Conservation (phyloP, 2,329 filamentous ascomycete genomes). For the Hymenoscyphus repandus region DNA sequence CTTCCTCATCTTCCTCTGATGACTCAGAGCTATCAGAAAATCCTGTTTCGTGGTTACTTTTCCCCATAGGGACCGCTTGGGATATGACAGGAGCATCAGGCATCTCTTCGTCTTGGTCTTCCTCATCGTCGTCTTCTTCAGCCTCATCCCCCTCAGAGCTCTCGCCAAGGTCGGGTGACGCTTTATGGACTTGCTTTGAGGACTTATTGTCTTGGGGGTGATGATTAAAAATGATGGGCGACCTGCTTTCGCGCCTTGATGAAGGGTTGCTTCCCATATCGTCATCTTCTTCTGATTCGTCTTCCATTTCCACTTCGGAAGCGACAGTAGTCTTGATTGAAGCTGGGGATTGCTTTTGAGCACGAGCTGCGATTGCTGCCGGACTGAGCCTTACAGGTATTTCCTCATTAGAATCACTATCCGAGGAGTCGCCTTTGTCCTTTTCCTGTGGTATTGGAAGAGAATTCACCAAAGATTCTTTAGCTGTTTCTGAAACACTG, state of each 20-base stretch:
- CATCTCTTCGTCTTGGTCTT: slow-evolving; percentile 1
- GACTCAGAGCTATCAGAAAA: too few species aligned
- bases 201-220: neutral
- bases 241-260: neutral
- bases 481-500: neutral
- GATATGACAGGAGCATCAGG: neutral
- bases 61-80: neutral
- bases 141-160: slow-evolving; percentile 7
- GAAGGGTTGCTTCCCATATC: neutral
- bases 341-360: neutral
- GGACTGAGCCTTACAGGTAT: slow-evolving; percentile 1
- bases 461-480: neutral
- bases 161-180: neutral
- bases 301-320: too few species aligned
- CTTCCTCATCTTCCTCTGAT: slow-evolving; percentile 7
- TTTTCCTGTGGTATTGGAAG: too few species aligned
- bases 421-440: neutral
- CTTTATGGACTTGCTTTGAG: neutral
- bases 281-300: too few species aligned
- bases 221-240: neutral
- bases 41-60: neutral
- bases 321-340: neutral
- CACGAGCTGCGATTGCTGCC: neutral
- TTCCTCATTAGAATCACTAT: slow-evolving; percentile 12
- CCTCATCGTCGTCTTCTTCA: slow-evolving; percentile 13